Evolutionary conservation across 2,329 filamentous ascomycete genomes (phyloP), one percentile per base, ranked within the genome.

Genomic region (Cordyceps militaris): DNA sequence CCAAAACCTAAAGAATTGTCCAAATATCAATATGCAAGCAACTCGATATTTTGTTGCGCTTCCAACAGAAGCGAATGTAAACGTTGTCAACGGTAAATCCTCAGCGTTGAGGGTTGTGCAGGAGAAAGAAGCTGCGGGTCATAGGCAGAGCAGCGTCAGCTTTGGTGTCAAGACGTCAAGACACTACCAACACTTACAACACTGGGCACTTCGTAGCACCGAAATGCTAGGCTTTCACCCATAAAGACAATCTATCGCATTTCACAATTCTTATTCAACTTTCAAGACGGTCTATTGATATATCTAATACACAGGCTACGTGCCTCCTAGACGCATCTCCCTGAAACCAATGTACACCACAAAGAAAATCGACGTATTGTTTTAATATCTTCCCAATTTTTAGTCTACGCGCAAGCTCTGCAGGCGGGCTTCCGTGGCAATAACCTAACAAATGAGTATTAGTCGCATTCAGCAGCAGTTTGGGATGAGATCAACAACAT

Each of bases 391-490:
- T 16, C 23, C 38, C 28, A 21, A 36, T 64, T 67, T 82, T 67
- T 82, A 94, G 70, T 95, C 89, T 61, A 96, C 84, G 68, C 89
- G 84, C 72, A 97, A 75, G 74, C 89, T 96, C 76, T 94, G 89
- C 66, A 97, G 78, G 66, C 92, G 83, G 42, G 92, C 92, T 76
- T 97, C 91, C 5, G 91, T 89, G 64, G 91, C 86, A 75, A 96
- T 95, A 59, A 95, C 86, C 89, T 92, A 65, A 34, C 28, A n/a
- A 24, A 16, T 36, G 26, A n/a, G 26, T 40, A 62, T 72, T 63
- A 72, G 69, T 47, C 61, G 57, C 42, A 49, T 2, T 23, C 24
- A 51, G 9, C 11, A 26, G 36, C 40, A 52, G 23, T 55, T 21
- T 48, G 53, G 36, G 49, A n/a, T 23, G 54, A 51, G 53, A 50